Evolutionary conservation across 2,329 filamentous ascomycete genomes (phyloP).

Genomic region (Cordyceps farinosa): DNA sequence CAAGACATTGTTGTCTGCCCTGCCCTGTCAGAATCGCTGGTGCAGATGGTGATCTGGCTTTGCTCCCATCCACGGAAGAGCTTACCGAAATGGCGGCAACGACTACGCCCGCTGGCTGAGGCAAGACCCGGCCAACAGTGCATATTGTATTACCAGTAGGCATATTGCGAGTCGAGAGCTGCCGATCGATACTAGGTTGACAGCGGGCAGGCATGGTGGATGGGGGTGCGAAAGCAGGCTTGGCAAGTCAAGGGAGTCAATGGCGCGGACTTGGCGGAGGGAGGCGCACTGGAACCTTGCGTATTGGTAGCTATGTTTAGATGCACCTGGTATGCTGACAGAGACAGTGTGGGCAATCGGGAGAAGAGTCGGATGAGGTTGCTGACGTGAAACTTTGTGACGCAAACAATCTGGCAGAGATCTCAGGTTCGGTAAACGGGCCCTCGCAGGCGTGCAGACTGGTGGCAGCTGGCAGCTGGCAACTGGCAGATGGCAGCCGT

Average conservation of each 20-base stretch:
- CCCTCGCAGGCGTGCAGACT: not conserved
- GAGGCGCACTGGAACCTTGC: not conserved
- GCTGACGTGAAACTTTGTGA: not conserved
- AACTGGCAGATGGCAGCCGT: not conserved
- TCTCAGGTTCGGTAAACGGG: not conserved
- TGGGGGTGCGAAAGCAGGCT: not conserved
- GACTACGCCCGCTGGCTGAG: not conserved
- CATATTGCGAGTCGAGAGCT: not conserved
- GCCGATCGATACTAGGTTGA: not conserved
- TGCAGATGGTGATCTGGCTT: not conserved
- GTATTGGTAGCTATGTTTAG: not conserved
- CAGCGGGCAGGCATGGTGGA: not conserved
- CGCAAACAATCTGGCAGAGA: not conserved
- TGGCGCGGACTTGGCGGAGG: slow-evolving; percentile 1
- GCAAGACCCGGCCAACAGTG: not conserved
- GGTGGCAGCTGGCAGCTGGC: not conserved
- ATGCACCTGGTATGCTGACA: slow-evolving; percentile 10
- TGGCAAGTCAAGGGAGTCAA: not conserved
- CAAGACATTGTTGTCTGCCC: not conserved
- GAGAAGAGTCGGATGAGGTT: not conserved
- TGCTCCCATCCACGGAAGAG: not conserved
- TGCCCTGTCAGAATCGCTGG: not conserved
- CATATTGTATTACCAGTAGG: not conserved
- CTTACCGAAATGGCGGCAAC: not conserved
- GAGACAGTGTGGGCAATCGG: slow-evolving; percentile 2